Evolutionary conservation across 1,284 basidiomycete genomes (phyloP).

Genomic region (Cutaneotrichosporon spelunceum): DNA sequence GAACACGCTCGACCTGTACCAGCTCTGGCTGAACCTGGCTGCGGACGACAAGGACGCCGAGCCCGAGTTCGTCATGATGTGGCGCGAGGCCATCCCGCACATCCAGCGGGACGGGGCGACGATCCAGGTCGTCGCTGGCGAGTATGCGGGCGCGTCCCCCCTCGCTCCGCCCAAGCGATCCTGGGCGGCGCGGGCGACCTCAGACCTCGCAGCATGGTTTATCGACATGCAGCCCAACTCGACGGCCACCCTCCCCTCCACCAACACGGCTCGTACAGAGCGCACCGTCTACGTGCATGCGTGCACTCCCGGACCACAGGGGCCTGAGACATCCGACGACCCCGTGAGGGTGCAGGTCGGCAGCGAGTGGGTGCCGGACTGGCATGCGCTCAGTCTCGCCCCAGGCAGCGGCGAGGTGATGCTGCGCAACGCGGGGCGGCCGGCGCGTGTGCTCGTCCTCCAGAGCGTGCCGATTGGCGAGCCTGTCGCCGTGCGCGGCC

Average conservation of each 20-base stretch:
- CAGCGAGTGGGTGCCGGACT: conserved; percentile 10
- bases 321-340: background rate
- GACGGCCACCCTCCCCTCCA: conserved; percentile 9
- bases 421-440: conserved; percentile 7
- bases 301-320: conserved; percentile 14
- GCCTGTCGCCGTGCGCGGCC: conserved; percentile 19
- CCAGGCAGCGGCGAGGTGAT: background rate
- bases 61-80: conserved; percentile 24
- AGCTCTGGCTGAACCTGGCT: conserved; percentile 25
- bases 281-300: conserved; percentile 23
- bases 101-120: conserved; percentile 6
- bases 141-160: conserved; percentile 7
- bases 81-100: conserved; percentile 20
- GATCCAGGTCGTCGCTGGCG: conserved; percentile 17
- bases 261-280: conserved; percentile 5
- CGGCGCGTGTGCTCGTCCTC: conserved; percentile 17
- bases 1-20: conserved; percentile 22
- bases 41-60: conserved; percentile 14
- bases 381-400: conserved; percentile 7
- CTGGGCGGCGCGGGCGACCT: conserved; percentile 9
- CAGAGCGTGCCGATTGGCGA: conserved; percentile 19
- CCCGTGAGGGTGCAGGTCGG: background rate
- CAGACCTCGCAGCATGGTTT: conserved; percentile 21
- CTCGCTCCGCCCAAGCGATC: conserved; percentile 11
- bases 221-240: conserved; percentile 17